Conservation (phyloP, 768 basidiomycete species). For the Ramaria rubella region DNA sequence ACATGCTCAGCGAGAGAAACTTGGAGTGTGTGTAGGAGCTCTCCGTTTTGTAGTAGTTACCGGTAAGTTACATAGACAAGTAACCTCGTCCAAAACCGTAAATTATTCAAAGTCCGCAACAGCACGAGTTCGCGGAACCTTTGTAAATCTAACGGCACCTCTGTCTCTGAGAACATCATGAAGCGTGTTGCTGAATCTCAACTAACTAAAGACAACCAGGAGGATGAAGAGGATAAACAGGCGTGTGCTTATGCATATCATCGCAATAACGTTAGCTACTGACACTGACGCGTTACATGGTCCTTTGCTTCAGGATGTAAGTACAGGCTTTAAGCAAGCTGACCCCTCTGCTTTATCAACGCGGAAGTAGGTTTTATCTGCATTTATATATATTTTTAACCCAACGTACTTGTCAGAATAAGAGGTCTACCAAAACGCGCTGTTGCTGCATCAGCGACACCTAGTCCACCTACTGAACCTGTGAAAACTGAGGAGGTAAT, state of each 20-base stretch:
- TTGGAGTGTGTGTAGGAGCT: too few species aligned
- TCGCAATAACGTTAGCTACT: neutral
- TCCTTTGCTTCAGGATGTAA: slow-evolving; percentile 33
- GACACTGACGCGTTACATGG: neutral
- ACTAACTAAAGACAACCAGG: slow-evolving; percentile 48
- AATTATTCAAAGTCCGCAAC: too few species aligned
- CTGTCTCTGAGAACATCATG: slow-evolving; percentile 26
- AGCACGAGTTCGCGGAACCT: neutral
- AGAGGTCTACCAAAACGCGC: slow-evolving; percentile 54
- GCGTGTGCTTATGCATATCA: slow-evolving; percentile 16
- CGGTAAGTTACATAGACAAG: too few species aligned
- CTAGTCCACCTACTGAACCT: slow-evolving; percentile 14
- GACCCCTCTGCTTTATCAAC: slow-evolving; percentile 47
- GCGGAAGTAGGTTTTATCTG: slow-evolving; percentile 45
- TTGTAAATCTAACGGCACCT: neutral
- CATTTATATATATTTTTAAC: neutral
- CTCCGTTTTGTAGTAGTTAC: too few species aligned
- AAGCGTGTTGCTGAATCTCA: slow-evolving; percentile 74
- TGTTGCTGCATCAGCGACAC: slow-evolving; percentile 16
- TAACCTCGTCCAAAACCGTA: too few species aligned
- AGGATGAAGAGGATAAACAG: slow-evolving; percentile 34
- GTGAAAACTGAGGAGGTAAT: slow-evolving; percentile 21
- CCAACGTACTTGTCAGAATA: slow-evolving; percentile 41
- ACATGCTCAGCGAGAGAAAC: too few species aligned
- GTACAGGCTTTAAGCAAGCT: slow-evolving; percentile 50